Evolutionary conservation across 352 stramenopile species (phyloP), one percentile per base, ranked within the genome.

Genomic region (Lagenidium giganteum): DNA sequence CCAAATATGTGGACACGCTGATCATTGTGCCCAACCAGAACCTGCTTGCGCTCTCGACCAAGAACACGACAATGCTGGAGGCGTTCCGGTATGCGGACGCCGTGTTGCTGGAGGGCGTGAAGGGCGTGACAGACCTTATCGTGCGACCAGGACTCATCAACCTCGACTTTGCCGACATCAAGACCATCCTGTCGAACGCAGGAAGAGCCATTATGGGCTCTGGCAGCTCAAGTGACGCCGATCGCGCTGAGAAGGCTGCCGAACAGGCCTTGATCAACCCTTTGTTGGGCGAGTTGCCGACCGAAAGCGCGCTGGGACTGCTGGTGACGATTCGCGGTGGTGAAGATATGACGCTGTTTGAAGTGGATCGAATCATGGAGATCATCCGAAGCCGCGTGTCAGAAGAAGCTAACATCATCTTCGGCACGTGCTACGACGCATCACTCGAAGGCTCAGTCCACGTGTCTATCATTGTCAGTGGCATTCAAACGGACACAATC

Each of bases 11-110:
- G 8, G 95, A 98, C 64, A 98, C 95, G 25, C 46, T 98, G 16
- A 98, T 98, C 58, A 79, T 98, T 12, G 92, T 98, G 39, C 93
- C 91, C 21, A 98, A 98, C 66, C 90, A 98, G 67, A 97, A 98
- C 60, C 64, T 98, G 16, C 57, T 97, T 53, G 70, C 80, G 34
- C 87, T 97, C 31, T 91, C 95, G 7, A 93, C 88, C 44, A 91
- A 95, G 45, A 90, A 87, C 53, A 97, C 91, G 29, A 95, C 90
- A 18, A 87, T 98, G 50, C 67, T 95, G 22, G 82, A 97, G 45
- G 93, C 93, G 2, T 98, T 98, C 59, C 73, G 80, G 28, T 93
- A 90, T 56, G 95, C 95, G 1, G 95, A 98, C 52, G 95, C 98
- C 51, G 95, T 98, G 45, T 61, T 98, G 32, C 67, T 97, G 3